Conservation (phyloP, 208 protist species). For the Vickermania ingenoplastis region DNA sequence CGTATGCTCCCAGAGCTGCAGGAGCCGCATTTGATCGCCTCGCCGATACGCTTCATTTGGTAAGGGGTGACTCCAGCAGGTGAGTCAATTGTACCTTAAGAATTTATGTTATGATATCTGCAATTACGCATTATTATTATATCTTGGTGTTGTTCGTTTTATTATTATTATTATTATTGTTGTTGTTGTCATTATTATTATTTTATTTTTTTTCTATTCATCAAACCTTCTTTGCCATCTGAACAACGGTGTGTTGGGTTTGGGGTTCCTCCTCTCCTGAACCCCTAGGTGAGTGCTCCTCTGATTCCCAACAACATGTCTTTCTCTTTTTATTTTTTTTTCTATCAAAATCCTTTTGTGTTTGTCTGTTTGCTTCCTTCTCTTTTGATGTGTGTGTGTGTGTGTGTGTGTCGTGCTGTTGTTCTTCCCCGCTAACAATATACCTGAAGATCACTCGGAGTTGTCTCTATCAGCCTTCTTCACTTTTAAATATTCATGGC, state of each 20-base stretch:
- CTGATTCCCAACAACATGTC: neutral
- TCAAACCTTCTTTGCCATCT: neutral
- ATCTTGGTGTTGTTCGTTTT: neutral
- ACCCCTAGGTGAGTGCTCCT: no score
- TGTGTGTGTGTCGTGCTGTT: no score
- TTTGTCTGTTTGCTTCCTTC: neutral
- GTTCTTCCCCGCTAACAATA: no score
- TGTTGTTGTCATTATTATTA: neutral
- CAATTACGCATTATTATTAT: neutral
- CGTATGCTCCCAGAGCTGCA: constrained; percentile 10
- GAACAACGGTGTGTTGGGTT: neutral
- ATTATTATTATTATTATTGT: neutral
- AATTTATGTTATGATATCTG: neutral
- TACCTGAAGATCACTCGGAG: no score
- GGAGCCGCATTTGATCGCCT: neutral
- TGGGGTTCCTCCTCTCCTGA: no score
- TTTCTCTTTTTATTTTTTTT: constrained; percentile 7
- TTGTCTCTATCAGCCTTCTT: neutral
- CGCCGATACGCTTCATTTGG: constrained; percentile 10
- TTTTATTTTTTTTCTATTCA: neutral
- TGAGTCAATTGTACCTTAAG: neutral
- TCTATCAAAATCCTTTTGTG: neutral
- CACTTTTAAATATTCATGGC: neutral
- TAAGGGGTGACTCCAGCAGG: constrained; percentile 1
- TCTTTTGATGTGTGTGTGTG: neutral